Percentiles rank a stretch among this genome's conserved stretches.
phyloP scores from a whole-genome alignment of 768 basidiomycete genomes.

The Atractiella rhizophila region DNA sequence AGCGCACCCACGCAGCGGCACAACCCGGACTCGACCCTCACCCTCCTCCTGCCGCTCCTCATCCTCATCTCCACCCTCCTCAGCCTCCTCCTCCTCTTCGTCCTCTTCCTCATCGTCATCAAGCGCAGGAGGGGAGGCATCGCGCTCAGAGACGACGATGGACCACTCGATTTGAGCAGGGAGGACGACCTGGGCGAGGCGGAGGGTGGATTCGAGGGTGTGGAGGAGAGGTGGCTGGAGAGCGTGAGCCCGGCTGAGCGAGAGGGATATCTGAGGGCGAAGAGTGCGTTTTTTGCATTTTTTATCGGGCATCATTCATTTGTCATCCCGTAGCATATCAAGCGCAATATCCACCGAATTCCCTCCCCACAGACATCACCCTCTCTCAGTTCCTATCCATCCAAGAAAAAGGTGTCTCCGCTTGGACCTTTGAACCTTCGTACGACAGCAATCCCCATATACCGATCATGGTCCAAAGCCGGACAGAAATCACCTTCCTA shows the following conservation, averaged over 20 bases:
- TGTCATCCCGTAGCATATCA: constrained; percentile 22
- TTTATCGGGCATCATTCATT: not conserved
- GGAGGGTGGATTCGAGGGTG: constrained; percentile 75
- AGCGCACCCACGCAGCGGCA: no score
- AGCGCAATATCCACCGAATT: constrained; percentile 71
- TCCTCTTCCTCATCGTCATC: constrained; percentile 66
- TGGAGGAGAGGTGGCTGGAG: constrained; percentile 88
- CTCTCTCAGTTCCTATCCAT: constrained; percentile 95
- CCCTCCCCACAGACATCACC: constrained; percentile 91
- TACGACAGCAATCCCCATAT: constrained; percentile 64
- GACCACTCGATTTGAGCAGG: constrained; percentile 74
- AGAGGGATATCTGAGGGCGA: constrained; percentile 54
- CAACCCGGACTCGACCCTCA: constrained; percentile 8
- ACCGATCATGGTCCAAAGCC: constrained; percentile 75
- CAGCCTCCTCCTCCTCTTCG: constrained; percentile 74
- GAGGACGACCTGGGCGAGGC: constrained; percentile 62
- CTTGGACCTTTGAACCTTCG: constrained; percentile 98
- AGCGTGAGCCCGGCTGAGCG: constrained; percentile 38
- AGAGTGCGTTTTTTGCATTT: constrained; percentile 33
- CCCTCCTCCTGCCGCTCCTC: constrained; percentile 63
- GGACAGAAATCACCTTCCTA: constrained; percentile 94
- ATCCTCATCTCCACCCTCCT: constrained; percentile 81
- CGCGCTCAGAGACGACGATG: constrained; percentile 51
- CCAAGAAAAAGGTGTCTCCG: constrained; percentile 96
- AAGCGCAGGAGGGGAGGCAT: constrained; percentile 37